Base-by-base conservation (phyloP, 768 basidiomycete species). In the Boletus patriciae region DNA sequence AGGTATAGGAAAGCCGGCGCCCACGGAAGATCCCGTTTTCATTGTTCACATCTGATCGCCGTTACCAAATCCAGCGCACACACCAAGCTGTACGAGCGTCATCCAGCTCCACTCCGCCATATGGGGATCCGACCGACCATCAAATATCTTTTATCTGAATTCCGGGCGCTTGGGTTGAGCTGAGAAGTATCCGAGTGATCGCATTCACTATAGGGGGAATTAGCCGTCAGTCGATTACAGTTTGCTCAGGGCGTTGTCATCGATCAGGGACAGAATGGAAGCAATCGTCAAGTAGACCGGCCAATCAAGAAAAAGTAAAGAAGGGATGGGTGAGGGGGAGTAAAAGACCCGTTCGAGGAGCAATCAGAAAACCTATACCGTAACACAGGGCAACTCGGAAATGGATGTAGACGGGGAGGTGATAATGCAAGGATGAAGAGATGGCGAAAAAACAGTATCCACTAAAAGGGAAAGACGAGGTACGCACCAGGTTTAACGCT, bases 141-240 rank as follows among this genome's bases (percentile, higher is more conserved):
- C 81, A 90, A 58, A 82, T 78, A 77, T 94, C 94, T 53, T 84
- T 82, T 72, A 97, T 82, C 65, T 83, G 88, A 70, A 97, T 94
- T 16, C 90, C 89, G n/a, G 94, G 94, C 18, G 92, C 92, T 63
- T 88, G 87, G 29, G 82, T 83, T 25, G 93, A 90, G 70, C 92
- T 95, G 40, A 97, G 81, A 65, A 92, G 79, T 23, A 94, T 88
- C 62, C 85, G 86, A n/a, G 76, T 80, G 66, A 97, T 91, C 10
- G 85, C 77, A 37, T 87, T 92, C 50, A 85, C 90, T 91, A 33
- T 12, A 48, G 36, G 37, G 38, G n/a, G 11, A 12, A 46, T 25
- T 40, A 18, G 36, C 46, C 47, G 31, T 70, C 52, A 64, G 57
- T 58, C 44, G 56, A 47, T 41, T 46, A 46, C 53, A 29, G 50